Evolutionary conservation across 2,329 filamentous ascomycete genomes (phyloP).

Genomic region (Fusarium sp.): DNA sequence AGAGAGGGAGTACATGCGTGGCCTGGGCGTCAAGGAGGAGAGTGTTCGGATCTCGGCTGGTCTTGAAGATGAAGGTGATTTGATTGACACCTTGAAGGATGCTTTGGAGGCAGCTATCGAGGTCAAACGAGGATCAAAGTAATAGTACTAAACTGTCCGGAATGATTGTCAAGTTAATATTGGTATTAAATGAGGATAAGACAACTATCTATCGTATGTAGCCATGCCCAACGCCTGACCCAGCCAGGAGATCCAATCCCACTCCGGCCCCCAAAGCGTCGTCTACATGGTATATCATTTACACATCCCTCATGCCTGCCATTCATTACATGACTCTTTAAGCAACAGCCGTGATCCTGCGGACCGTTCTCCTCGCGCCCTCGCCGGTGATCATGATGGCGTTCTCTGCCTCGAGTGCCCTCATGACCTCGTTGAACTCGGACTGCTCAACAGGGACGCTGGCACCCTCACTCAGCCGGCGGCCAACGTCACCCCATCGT

Average conservation of each 20-base stretch:
- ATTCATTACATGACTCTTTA: slow-evolving; percentile 17
- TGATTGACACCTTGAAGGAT: slow-evolving; percentile 54
- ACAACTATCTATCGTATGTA: slow-evolving; percentile 34
- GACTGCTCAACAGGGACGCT: slow-evolving; percentile 78
- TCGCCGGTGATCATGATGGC: slow-evolving; percentile 84
- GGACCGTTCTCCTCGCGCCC: slow-evolving; percentile 83
- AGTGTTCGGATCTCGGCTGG: slow-evolving; percentile 62
- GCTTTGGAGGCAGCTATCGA: slow-evolving; percentile 47
- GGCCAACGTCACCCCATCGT: slow-evolving; percentile 82
- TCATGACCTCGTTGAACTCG: slow-evolving; percentile 87
- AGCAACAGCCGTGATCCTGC: slow-evolving; percentile 70
- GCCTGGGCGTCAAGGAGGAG: slow-evolving; percentile 53
- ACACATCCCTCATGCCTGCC: slow-evolving; percentile 33
- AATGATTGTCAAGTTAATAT: neutral
- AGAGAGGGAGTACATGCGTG: slow-evolving; percentile 51
- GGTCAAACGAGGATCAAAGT: slow-evolving; percentile 15
- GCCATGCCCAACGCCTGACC: slow-evolving; percentile 42
- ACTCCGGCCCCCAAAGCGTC: slow-evolving; percentile 19
- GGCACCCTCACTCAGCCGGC: slow-evolving; percentile 77
- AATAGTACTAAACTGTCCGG: neutral
- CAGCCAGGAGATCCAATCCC: slow-evolving; percentile 27
- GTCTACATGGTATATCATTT: slow-evolving; percentile 43
- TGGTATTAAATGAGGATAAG: slow-evolving; percentile 27
- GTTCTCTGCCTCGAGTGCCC: slow-evolving; percentile 86
- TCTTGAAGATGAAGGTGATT: slow-evolving; percentile 56